phyloP scores from a whole-genome alignment of 2,329 filamentous ascomycete genomes.

The Exophiala calicioides region DNA sequence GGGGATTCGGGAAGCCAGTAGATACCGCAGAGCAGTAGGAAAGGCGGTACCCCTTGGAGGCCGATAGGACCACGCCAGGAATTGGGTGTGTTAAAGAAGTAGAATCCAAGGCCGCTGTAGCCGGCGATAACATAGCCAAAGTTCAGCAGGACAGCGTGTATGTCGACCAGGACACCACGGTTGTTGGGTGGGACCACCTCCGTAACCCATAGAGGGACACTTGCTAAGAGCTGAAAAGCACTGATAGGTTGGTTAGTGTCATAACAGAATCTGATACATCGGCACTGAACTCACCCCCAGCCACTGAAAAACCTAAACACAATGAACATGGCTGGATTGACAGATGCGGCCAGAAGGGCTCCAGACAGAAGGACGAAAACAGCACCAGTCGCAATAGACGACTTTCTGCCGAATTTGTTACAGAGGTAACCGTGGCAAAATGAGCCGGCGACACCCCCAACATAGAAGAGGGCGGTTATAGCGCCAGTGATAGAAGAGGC shows the following conservation, averaged over 20 bases:
- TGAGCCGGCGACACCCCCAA: slow-evolving; percentile 12
- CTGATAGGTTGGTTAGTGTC: background rate
- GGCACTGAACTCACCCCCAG: slow-evolving; percentile 7
- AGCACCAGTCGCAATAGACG: background rate
- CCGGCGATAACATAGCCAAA: slow-evolving; percentile 48
- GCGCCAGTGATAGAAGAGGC: background rate
- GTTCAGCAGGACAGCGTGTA: slow-evolving; percentile 46
- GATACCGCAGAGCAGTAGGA: background rate
- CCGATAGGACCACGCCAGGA: slow-evolving; percentile 3
- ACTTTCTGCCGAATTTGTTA: slow-evolving; percentile 4
- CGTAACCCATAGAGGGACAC: slow-evolving; percentile 57
- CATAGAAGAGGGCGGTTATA: slow-evolving; percentile 2
- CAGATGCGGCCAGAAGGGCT: slow-evolving; percentile 4
- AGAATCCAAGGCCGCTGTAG: slow-evolving; percentile 39
- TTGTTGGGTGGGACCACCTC: slow-evolving; percentile 73
- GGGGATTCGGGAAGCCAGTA: slow-evolving; percentile 7
- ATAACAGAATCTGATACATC: too few species aligned
- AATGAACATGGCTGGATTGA: slow-evolving; percentile 14
- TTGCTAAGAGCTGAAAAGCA: slow-evolving; percentile 1
- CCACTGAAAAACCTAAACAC: slow-evolving; percentile 15
- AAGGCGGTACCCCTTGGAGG: background rate
- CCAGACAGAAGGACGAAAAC: background rate
- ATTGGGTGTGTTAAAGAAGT: slow-evolving; percentile 5
- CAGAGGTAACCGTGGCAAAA: background rate
- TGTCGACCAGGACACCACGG: slow-evolving; percentile 6